These are phyloP conservation scores for Ophiocordyceps camponoti-saundersi DNA, from an alignment of 2,329 filamentous ascomycete genomes.

Conservation along the genomic window DNA sequence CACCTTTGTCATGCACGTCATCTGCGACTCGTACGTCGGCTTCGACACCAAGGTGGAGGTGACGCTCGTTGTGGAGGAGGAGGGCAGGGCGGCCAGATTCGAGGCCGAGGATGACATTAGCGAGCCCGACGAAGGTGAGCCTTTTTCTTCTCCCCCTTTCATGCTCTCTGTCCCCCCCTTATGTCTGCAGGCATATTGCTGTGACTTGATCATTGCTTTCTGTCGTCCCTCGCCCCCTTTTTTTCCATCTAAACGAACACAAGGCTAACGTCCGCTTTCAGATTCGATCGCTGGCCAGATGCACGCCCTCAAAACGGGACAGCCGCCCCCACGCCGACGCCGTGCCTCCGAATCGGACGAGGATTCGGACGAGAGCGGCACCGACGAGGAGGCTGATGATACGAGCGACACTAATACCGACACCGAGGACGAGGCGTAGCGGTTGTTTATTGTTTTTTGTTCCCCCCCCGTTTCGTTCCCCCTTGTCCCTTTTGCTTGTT, in stretches of 20 bases:
- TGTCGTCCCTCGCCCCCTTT: slow-evolving; percentile 1
- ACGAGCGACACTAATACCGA: slow-evolving; percentile 54
- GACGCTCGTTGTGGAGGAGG: slow-evolving; percentile 75
- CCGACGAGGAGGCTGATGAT: slow-evolving; percentile 47
- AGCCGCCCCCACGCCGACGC: slow-evolving; percentile 39
- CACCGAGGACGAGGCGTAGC: slow-evolving; percentile 42
- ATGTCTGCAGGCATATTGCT: too few relatives aligned
- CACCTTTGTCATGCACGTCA: slow-evolving; percentile 82
- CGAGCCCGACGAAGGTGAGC: slow-evolving; percentile 84
- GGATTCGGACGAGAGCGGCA: slow-evolving; percentile 69
- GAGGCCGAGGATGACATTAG: slow-evolving; percentile 87
- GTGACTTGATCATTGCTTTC: too few relatives aligned
- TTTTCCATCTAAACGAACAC: slow-evolving; percentile 2
- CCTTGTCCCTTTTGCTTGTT: too few relatives aligned
- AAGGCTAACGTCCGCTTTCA: slow-evolving; percentile 15
- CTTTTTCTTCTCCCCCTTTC: background rate
- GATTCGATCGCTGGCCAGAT: slow-evolving; percentile 85
- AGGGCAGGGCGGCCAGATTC: slow-evolving; percentile 66
- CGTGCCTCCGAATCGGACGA: slow-evolving; percentile 37
- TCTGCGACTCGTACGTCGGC: slow-evolving; percentile 90
- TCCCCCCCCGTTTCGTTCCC: too few relatives aligned
- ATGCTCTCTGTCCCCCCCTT: background rate
- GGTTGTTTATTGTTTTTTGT: background rate
- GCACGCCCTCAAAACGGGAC: slow-evolving; percentile 64
- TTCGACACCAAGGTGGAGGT: slow-evolving; percentile 89